phyloP scores from a whole-genome alignment of 139 green algal genomes.

The Cymbomonas tetramitiformis region DNA sequence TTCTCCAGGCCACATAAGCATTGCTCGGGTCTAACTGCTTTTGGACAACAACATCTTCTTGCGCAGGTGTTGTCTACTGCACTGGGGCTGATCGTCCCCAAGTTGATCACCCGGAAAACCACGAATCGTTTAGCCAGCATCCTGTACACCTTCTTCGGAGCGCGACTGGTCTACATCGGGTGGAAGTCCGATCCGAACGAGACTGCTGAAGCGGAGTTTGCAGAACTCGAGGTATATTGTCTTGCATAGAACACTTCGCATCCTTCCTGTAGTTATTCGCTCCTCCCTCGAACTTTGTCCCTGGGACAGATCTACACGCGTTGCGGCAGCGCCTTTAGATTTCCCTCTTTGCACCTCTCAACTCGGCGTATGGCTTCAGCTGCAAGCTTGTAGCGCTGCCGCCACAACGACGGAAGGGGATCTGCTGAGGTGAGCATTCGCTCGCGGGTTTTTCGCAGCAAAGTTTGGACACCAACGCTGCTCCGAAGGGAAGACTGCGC shows the following conservation, averaged over 20 bases:
- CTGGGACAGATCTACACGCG: too few relatives aligned
- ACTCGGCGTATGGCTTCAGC: too few relatives aligned
- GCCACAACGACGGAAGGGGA: slow-evolving; percentile 23
- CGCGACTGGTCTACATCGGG: slow-evolving; percentile 42
- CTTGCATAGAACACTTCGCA: too few relatives aligned
- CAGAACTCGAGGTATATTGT: slow-evolving; percentile 40
- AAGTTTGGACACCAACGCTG: too few relatives aligned
- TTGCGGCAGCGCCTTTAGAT: too few relatives aligned
- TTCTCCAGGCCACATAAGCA: too few relatives aligned
- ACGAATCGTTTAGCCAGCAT: slow-evolving; percentile 29
- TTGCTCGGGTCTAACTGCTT: too few relatives aligned
- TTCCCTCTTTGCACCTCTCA: too few relatives aligned
- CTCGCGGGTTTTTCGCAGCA: too few relatives aligned
- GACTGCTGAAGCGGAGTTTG: slow-evolving; percentile 16
- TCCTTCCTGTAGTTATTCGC: too few relatives aligned
- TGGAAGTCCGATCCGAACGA: slow-evolving; percentile 5
- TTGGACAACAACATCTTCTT: too few relatives aligned
- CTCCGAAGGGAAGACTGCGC: not conserved
- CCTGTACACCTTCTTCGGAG: slow-evolving; percentile 42
- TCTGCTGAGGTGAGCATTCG: not conserved
- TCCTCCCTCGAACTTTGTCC: not conserved
- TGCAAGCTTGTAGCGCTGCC: too few relatives aligned
- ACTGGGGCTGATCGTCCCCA: slow-evolving; percentile 32
- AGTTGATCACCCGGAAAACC: slow-evolving; percentile 29
- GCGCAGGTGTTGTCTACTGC: slow-evolving; percentile 30